phyloP scores from a whole-genome alignment of 2,329 filamentous ascomycete genomes.

The Xylariaceae sp. region DNA sequence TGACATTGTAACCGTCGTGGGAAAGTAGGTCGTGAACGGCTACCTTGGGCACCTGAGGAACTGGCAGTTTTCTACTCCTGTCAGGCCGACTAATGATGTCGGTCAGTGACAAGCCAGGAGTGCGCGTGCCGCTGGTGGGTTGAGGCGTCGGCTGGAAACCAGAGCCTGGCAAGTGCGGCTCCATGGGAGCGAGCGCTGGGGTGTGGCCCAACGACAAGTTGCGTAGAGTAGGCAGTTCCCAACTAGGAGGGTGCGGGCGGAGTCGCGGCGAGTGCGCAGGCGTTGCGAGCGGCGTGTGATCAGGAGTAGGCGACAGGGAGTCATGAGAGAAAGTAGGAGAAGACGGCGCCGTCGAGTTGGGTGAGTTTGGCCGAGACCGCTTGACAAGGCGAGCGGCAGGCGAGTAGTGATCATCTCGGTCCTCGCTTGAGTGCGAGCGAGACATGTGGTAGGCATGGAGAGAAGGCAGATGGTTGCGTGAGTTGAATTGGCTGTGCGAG shows the following conservation, averaged over 20 bases:
- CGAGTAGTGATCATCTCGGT: conserved; percentile 70
- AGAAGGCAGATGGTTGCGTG: conserved; percentile 63
- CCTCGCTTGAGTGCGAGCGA: conserved; percentile 76
- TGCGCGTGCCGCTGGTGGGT: conserved; percentile 32
- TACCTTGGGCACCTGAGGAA: conserved; percentile 85
- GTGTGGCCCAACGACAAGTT: conserved; percentile 52
- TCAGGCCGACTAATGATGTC: conserved; percentile 91
- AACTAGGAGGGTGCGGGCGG: conserved; percentile 67
- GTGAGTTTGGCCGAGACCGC: conserved; percentile 86
- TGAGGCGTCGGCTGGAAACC: conserved; percentile 41
- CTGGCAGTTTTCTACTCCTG: conserved; percentile 80
- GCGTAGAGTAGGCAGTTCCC: conserved; percentile 79
- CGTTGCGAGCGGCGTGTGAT: conserved; percentile 97
- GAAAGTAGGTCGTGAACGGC: conserved; percentile 78
- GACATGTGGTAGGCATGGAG: conserved; percentile 93
- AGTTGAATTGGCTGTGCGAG: conserved; percentile 42
- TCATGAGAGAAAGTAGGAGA: conserved; percentile 96
- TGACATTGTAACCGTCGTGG: conserved; percentile 59
- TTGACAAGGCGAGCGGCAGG: conserved; percentile 68
- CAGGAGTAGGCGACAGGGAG: conserved; percentile 88
- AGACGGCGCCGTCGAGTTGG: conserved; percentile 90
- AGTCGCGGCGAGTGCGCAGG: conserved; percentile 92
- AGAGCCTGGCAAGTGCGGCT: conserved; percentile 48
- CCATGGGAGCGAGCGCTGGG: conserved; percentile 54
- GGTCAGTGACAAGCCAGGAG: conserved; percentile 71